Base-by-base conservation (phyloP, 139 green algal genomes). In the Volvox africanus region DNA sequence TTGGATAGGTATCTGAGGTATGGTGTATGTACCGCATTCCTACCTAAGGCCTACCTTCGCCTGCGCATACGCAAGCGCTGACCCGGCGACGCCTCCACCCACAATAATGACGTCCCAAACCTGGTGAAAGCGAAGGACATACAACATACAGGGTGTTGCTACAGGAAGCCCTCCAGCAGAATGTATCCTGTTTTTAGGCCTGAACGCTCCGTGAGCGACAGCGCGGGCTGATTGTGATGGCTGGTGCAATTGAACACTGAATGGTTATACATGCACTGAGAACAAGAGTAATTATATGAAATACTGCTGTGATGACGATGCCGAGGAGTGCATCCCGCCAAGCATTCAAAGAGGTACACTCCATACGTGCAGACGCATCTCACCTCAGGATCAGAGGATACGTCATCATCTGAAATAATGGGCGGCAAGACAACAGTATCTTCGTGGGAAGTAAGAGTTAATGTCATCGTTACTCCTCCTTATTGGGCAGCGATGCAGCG, bases 61-160 rank as follows among this genome's bases (percentile, higher is more conserved):
- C 36, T 99, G 97, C 5, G 94, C 92, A 89, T 97, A 97, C 1
- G 98, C 98, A n/a, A 99, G 94, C 0, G 97, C 96, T 1, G 93
- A 94, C 3, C 98, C 98, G 20, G 98, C 98, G 3, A 99, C 95
- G 26, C 98, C 98, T 11, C 97, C 98, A 16, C 98, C 98, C 17
- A 99, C 98, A 1, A 99, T 91, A n/a, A 99, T 95, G 0, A 99
- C 35, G 81, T 99, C 97, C 97, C 97, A 99, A 6, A 96, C 91
- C 97, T 99, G 92, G 71, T 2, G 20, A 21, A 28, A 28, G 65
- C n/a, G 65, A 12, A 73, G 65, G 11, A 28, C 44, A 55, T 55
- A 9, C 44, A 55, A 9, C 44, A 9, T 5, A 55, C 44, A 55
- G 44, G 9, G 44, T 55, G 44, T 55, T 55, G 44, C 44, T 55